Percentiles rank a stretch among this genome's conserved stretches.
Evolutionary conservation across 495 filamentous ascomycete genomes (phyloP).

Genomic region (Penicillium subrubescens): DNA sequence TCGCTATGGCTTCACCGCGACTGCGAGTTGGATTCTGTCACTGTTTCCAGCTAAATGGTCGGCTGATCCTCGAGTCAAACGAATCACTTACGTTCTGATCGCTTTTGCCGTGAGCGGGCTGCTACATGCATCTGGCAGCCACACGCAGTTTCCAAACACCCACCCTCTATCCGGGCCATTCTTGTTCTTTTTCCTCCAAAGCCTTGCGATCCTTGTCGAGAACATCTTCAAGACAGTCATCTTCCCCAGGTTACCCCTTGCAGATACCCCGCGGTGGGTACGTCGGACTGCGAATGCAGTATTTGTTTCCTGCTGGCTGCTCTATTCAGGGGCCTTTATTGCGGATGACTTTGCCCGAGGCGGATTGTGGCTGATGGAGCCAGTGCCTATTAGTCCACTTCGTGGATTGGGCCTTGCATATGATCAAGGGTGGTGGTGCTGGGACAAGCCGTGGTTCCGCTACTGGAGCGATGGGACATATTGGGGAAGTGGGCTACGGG

Average conservation of each 20-base stretch:
- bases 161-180: slow-evolving; percentile 44
- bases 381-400: slow-evolving; percentile 64
- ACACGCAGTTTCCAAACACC: slow-evolving; percentile 51
- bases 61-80: slow-evolving; percentile 19
- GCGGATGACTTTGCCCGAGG: slow-evolving; percentile 64
- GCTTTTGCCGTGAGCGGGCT: slow-evolving; percentile 62
- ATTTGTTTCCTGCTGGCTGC: slow-evolving; percentile 60
- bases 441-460: slow-evolving; percentile 52
- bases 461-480: slow-evolving; percentile 56
- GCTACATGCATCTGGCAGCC: slow-evolving; percentile 61
- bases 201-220: slow-evolving; percentile 57
- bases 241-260: slow-evolving; percentile 28
- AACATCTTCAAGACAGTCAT: slow-evolving; percentile 28
- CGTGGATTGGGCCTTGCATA: slow-evolving; percentile 54
- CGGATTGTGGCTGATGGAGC: slow-evolving; percentile 68
- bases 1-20: slow-evolving; percentile 67
- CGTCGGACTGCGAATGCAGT: slow-evolving; percentile 52
- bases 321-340: slow-evolving; percentile 52
- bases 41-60: slow-evolving; percentile 30
- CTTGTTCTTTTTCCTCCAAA: slow-evolving; percentile 60
- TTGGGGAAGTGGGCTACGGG: slow-evolving; percentile 64
- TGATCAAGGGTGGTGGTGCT: slow-evolving; percentile 60
- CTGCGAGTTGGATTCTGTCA: slow-evolving; percentile 52
- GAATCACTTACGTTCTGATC: slow-evolving; percentile 37
- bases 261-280: slow-evolving; percentile 35